Percentiles rank a stretch among this genome's conserved stretches.
phyloP scores from a whole-genome alignment of 495 filamentous ascomycete genomes.

The Aspergillus hancockii region DNA sequence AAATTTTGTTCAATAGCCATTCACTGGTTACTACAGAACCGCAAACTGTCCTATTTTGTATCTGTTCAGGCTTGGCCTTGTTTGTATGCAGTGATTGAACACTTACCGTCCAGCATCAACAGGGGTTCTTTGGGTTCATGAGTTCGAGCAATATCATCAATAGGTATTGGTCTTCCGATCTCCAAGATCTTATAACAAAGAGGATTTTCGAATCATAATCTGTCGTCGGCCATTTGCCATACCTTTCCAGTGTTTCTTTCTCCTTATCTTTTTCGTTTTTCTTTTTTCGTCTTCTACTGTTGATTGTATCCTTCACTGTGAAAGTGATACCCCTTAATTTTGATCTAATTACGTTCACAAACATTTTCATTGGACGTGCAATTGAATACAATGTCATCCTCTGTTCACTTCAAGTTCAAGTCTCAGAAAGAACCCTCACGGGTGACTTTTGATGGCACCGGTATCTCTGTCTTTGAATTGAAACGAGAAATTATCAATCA shows the following conservation, averaged over 20 bases:
- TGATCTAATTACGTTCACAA: constrained; percentile 36
- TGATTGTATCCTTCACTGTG: constrained; percentile 31
- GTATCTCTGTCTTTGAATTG: constrained; percentile 96
- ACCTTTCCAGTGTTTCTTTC: constrained; percentile 18
- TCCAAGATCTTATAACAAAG: constrained; percentile 15
- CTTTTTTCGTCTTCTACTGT: constrained; percentile 19
- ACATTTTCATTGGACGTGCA: constrained; percentile 41
- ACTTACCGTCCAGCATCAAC: constrained; percentile 33
- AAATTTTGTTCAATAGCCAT: not conserved
- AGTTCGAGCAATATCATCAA: constrained; percentile 29
- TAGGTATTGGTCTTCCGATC: constrained; percentile 34
- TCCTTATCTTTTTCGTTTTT: constrained; percentile 10
- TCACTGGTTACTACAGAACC: constrained; percentile 15
- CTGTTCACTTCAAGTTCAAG: constrained; percentile 99
- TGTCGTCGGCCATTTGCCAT: constrained; percentile 19
- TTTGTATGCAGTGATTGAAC: constrained; percentile 43
- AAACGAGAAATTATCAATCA: constrained; percentile 97
- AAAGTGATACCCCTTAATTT: constrained; percentile 32
- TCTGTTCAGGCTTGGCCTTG: constrained; percentile 33
- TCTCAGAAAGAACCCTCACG: constrained; percentile 93
- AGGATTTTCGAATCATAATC: constrained; percentile 20
- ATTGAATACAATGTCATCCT: constrained; percentile 82
- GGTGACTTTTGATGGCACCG: constrained; percentile 96
- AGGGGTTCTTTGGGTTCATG: constrained; percentile 30
- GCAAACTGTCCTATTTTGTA: constrained; percentile 29